phyloP scores from a whole-genome alignment of 192 early-diverging fungal species.

The Backusella tarrabulga region DNA sequence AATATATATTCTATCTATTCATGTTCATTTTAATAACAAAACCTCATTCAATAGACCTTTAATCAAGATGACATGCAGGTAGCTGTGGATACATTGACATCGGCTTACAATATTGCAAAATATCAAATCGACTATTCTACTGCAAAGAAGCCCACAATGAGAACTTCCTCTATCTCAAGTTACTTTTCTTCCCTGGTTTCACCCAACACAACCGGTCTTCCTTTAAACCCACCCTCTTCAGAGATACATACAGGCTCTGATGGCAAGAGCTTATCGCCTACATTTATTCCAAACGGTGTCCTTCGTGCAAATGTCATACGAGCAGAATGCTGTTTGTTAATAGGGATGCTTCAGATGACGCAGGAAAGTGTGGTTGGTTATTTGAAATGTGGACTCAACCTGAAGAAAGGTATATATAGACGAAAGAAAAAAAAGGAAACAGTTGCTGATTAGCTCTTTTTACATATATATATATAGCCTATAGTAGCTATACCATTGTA shows the following conservation, averaged over 20 bases:
- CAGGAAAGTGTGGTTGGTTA: constrained; percentile 52
- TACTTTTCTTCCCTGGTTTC: constrained; percentile 20
- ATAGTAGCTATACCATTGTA: constrained; percentile 27
- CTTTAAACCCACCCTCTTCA: constrained; percentile 9
- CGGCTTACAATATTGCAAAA: constrained; percentile 39
- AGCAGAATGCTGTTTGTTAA: constrained; percentile 47
- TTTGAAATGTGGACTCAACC: constrained; percentile 47
- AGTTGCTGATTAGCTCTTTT: background rate
- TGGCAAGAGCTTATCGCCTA: background rate
- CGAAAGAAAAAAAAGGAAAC: background rate
- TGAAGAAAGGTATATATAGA: constrained; percentile 40
- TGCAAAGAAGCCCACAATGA: constrained; percentile 18
- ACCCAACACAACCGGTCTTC: background rate
- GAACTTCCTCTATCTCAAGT: constrained; percentile 34
- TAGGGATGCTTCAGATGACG: constrained; percentile 42
- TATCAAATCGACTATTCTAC: constrained; percentile 39
- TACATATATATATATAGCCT: constrained; percentile 19
- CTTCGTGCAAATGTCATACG: constrained; percentile 44
- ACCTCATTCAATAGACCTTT: constrained; percentile 33
- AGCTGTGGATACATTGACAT: constrained; percentile 40
- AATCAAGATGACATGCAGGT: constrained; percentile 43
- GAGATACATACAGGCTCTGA: constrained; percentile 11
- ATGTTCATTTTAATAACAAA: background rate
- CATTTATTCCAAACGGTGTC: constrained; percentile 38
- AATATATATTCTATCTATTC: background rate